Conservation (phyloP, 768 basidiomycete genomes). For the Calocybe gangraenosa region DNA sequence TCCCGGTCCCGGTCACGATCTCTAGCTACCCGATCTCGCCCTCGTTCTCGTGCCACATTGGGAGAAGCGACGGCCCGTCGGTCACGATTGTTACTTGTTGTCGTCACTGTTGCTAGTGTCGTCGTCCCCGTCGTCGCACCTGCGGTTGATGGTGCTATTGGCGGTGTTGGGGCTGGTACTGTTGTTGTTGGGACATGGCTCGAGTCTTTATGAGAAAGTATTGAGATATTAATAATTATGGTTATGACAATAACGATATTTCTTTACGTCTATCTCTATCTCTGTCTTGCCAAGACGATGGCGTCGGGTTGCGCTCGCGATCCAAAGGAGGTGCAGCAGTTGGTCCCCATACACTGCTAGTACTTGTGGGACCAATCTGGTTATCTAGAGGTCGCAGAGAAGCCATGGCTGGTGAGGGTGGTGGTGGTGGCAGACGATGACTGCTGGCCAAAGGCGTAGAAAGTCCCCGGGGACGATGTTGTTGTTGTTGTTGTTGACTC, state of each 20-base stretch:
- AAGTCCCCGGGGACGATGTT: slow-evolving; percentile 7
- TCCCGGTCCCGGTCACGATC: slow-evolving; percentile 17
- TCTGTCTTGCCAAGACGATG: neutral
- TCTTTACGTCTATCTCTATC: slow-evolving; percentile 2
- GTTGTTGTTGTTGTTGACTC: neutral
- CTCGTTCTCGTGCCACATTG: too few relatives aligned
- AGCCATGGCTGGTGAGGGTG: slow-evolving; percentile 26
- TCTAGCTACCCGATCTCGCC: too few relatives aligned
- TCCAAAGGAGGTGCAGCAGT: slow-evolving; percentile 11
- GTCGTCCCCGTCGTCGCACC: too few relatives aligned
- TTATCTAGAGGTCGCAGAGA: slow-evolving; percentile 25
- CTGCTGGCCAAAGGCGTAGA: slow-evolving; percentile 12
- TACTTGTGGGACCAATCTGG: slow-evolving; percentile 3
- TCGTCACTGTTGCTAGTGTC: too few relatives aligned
- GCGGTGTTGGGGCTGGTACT: too few relatives aligned
- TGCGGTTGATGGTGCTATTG: too few relatives aligned
- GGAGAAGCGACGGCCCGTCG: too few relatives aligned
- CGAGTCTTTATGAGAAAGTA: too few relatives aligned
- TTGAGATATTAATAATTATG: too few relatives aligned
- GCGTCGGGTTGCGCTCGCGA: slow-evolving; percentile 2
- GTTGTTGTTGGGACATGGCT: too few relatives aligned
- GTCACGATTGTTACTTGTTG: too few relatives aligned
- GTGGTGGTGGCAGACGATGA: slow-evolving; percentile 15
- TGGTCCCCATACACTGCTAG: slow-evolving; percentile 15
- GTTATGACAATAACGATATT: too few relatives aligned